Base-by-base conservation (phyloP, 2,329 filamentous ascomycete species). In the Trichoderma oligosporum region DNA sequence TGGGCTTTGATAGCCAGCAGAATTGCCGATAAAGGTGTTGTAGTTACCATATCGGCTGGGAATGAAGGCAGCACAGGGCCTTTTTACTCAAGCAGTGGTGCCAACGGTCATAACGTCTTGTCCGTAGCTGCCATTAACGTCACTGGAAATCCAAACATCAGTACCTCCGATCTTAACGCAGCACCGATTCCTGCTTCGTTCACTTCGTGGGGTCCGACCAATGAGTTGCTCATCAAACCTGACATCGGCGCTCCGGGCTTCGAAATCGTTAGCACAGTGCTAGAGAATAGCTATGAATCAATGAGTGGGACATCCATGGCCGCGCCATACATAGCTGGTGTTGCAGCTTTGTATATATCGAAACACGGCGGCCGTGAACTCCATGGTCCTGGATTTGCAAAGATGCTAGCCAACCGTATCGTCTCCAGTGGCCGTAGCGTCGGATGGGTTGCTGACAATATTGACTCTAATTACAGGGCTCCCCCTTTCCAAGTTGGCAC, bases 241-340 rank as follows among this genome's bases (percentile, higher is more conserved):
- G 75, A 82, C 46, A 68, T 82, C 47, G 73, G 74, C 12, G 74
- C 77, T 0, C 78, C 79, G 1, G 79, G 80, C 11, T 74, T 73
- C 48, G 68, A 74, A 27, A 80, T 83, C 45, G 70, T 79, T 54
- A 80, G 77, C 41, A 82, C 79, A 2, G 76, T 74, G 42, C 71
- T 75, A 1, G 67, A 74, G 22, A 69, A 70, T 22, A 62, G 58
- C 8, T 83, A 80, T 60, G 73, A 73, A 12, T 69, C 77, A 6
- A 68, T 78, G 54, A 77, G 74, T 42, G 81, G 81, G 42, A 83
- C 82, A 0, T 82, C 78, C 1, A 83, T 84, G 81, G 76, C 80
- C 1, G 76, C 76, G 4, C 80, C 80, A 0, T 80, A 81, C 57
- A 71, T 81, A 22, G 78, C 80, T 35, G 80, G 78, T 12, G 69